A percentile compares a stretch with the other conserved stretches of the same genome.
Evolutionary conservation across 2,329 filamentous ascomycete species (phyloP).

Genomic region (Leptographium wingfieldii): DNA sequence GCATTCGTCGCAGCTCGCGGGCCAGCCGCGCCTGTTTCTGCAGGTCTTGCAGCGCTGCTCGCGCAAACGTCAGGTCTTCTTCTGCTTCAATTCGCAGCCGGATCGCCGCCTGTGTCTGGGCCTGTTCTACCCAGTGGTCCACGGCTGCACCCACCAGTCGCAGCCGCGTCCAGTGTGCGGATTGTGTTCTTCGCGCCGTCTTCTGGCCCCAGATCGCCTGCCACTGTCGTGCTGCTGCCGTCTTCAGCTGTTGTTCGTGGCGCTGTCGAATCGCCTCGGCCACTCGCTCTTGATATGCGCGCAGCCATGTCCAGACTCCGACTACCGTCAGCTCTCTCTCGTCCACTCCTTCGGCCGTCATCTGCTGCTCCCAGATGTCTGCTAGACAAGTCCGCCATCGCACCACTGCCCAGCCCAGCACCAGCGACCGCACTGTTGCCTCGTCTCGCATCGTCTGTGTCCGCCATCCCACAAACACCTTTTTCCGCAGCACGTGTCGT

Average conservation of each 20-base stretch:
- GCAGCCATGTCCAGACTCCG: conserved; percentile 20
- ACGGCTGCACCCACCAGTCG: background rate
- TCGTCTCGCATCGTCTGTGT: conserved; percentile 51
- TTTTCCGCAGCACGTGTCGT: conserved; percentile 55
- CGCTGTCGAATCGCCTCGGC: conserved; percentile 14
- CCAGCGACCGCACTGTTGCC: conserved; percentile 29
- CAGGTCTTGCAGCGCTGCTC: conserved; percentile 9
- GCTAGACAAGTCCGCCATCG: conserved; percentile 17
- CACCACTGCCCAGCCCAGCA: conserved; percentile 15
- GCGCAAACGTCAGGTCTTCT: conserved; percentile 4
- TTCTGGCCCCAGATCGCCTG: background rate
- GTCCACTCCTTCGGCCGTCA: conserved; percentile 18
- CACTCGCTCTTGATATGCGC: conserved; percentile 14
- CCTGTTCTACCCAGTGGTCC: conserved; percentile 6
- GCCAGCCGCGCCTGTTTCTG: conserved; percentile 1
- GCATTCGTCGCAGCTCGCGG: conserved; percentile 3
- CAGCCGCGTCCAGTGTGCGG: background rate
- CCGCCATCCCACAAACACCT: conserved; percentile 58
- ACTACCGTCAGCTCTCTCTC: conserved; percentile 17
- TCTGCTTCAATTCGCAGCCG: conserved; percentile 6
- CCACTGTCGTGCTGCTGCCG: background rate
- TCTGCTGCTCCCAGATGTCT: conserved; percentile 12
- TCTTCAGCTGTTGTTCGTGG: background rate
- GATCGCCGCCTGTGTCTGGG: conserved; percentile 1
- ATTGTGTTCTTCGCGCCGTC: background rate